These are phyloP conservation scores for Starmera stellimalicola DNA, from an alignment of 1,139 yeast species.

Conservation along the genomic window DNA sequence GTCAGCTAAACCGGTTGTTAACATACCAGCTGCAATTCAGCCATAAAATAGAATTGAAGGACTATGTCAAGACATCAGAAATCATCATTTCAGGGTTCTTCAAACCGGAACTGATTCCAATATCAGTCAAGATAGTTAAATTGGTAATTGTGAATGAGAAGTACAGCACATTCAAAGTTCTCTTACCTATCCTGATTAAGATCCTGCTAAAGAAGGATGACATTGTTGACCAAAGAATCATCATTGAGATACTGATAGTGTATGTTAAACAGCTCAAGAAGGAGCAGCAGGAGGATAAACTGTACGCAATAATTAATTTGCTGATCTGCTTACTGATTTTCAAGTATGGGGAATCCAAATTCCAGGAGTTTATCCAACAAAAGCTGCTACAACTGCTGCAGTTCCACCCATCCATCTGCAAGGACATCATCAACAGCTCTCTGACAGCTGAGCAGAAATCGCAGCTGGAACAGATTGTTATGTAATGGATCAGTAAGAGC, in stretches of 20 bases:
- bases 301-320: constrained; percentile 12
- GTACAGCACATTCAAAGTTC: constrained; percentile 5
- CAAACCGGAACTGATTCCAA: constrained; percentile 2
- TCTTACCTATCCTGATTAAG: constrained; percentile 10
- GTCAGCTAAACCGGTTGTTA: background rate
- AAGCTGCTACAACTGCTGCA: constrained; percentile 44
- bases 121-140: constrained; percentile 14
- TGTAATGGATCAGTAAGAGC: too few relatives aligned
- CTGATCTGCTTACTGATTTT: constrained; percentile 10
- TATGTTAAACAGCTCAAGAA: constrained; percentile 30
- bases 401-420: constrained; percentile 43
- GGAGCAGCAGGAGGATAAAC: constrained; percentile 11
- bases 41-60: background rate
- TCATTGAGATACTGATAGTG: constrained; percentile 45
- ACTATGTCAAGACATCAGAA: constrained; percentile 5
- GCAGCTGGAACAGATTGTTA: constrained; percentile 33
- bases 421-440: constrained; percentile 33
- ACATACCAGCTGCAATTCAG: background rate
- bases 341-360: constrained; percentile 15
- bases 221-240: constrained; percentile 30
- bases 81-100: constrained; percentile 10
- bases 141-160: constrained; percentile 6
- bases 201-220: constrained; percentile 6
- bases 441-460: constrained; percentile 30
- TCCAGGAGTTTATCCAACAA: constrained; percentile 35